A percentile compares a stretch with the other conserved stretches of the same genome.
Evolutionary conservation across 495 filamentous ascomycete genomes (phyloP).

Genomic region (Cetradonia linearis): DNA sequence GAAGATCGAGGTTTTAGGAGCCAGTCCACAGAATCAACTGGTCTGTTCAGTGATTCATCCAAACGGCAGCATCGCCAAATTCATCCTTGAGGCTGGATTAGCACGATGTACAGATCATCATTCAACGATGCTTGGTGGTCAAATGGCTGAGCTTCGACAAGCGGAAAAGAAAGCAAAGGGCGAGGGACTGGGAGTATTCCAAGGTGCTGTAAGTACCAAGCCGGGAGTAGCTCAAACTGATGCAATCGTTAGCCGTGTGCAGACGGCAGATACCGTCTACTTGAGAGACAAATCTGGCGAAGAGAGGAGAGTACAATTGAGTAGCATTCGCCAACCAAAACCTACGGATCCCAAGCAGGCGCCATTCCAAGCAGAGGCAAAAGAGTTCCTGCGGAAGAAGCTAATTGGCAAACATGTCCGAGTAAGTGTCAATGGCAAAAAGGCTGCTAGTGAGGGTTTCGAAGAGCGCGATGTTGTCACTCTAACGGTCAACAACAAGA

Average conservation of each 20-base stretch:
- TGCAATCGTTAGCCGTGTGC: constrained; percentile 70
- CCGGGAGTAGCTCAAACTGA: constrained; percentile 52
- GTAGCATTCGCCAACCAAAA: constrained; percentile 87
- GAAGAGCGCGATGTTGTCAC: constrained; percentile 93
- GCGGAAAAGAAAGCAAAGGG: constrained; percentile 81
- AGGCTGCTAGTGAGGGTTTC: constrained; percentile 79
- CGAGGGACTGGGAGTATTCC: constrained; percentile 63
- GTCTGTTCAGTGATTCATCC: constrained; percentile 75
- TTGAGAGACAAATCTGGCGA: constrained; percentile 69
- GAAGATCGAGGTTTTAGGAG: constrained; percentile 67
- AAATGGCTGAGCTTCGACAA: constrained; percentile 76
- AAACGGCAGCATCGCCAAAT: constrained; percentile 81
- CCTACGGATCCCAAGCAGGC: constrained; percentile 68
- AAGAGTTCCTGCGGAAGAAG: constrained; percentile 89
- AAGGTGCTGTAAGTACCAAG: constrained; percentile 57
- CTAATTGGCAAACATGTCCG: constrained; percentile 92
- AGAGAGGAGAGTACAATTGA: constrained; percentile 85
- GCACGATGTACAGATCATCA: constrained; percentile 92
- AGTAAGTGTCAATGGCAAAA: constrained; percentile 79
- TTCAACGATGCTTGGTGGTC: constrained; percentile 70
- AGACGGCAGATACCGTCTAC: constrained; percentile 82
- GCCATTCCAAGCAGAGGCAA: constrained; percentile 83
- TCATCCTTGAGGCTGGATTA: constrained; percentile 75
- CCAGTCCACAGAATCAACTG: constrained; percentile 76
- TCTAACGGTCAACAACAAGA: constrained; percentile 70